phyloP scores from a whole-genome alignment of 108 stramenopile species.

The Schizochytrium sp. region DNA sequence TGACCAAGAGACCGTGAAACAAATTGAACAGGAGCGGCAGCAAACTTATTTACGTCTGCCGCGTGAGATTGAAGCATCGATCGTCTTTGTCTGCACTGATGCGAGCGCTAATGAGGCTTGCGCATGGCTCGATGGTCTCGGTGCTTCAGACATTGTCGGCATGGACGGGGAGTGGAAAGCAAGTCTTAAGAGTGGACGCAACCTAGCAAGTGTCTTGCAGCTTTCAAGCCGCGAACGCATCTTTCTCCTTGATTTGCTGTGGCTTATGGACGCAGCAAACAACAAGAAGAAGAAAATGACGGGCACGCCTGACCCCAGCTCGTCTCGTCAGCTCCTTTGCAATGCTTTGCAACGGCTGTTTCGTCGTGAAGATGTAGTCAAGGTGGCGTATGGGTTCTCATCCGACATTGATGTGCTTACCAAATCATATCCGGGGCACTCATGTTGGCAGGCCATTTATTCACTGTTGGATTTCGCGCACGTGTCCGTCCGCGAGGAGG shows the following conservation, averaged over 20 bases:
- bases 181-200: not conserved
- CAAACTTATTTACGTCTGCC: not conserved
- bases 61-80: not conserved
- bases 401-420: not conserved
- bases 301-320: not conserved
- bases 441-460: not conserved
- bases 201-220: not conserved
- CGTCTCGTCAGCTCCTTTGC: not conserved
- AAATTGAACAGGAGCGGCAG: not conserved
- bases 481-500: not conserved
- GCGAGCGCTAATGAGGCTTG: not conserved
- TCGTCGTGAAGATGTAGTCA: not conserved
- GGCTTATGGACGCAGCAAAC: not conserved
- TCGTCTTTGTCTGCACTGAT: not conserved
- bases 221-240: not conserved
- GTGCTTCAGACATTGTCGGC: not conserved
- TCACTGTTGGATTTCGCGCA: not conserved
- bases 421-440: not conserved
- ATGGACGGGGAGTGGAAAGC: conserved; percentile 8
- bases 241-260: not conserved
- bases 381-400: not conserved
- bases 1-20: not conserved
- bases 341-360: not conserved
- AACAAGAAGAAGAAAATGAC: no score
- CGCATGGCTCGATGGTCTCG: not conserved